Conservation (phyloP, 805 yeast species). For the Hemisphaericaspora nanyangensis region DNA sequence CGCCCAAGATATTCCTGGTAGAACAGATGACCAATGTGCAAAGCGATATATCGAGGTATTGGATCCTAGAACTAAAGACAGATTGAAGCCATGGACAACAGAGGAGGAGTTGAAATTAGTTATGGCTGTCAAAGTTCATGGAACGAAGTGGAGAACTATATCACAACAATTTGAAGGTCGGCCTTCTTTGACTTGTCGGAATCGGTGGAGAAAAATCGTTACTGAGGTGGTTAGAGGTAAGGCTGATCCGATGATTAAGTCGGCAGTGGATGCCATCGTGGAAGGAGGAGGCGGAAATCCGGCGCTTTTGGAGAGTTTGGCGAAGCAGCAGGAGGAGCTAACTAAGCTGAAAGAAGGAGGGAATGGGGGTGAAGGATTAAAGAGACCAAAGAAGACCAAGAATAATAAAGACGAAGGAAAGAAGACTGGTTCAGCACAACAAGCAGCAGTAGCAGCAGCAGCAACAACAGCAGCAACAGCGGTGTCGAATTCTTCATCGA, state of each 20-base stretch:
- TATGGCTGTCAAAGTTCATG: constrained; percentile 62
- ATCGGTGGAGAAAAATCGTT: constrained; percentile 86
- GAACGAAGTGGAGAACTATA: constrained; percentile 87
- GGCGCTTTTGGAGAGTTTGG: constrained; percentile 4
- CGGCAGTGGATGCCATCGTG: constrained; percentile 56
- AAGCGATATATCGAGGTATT: constrained; percentile 85
- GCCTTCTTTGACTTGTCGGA: constrained; percentile 86
- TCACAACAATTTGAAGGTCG: constrained; percentile 69
- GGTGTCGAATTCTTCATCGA: no score
- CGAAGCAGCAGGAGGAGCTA: constrained; percentile 9
- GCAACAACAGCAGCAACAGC: not conserved
- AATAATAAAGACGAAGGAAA: not conserved
- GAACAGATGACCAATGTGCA: constrained; percentile 95
- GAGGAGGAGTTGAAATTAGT: constrained; percentile 74
- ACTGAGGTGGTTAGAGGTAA: constrained; percentile 69
- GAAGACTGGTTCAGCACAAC: not conserved
- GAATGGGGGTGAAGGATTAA: not conserved
- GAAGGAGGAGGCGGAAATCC: constrained; percentile 16
- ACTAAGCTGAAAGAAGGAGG: not conserved
- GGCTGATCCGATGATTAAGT: constrained; percentile 51
- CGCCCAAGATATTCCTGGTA: constrained; percentile 67
- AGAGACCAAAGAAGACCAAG: not conserved
- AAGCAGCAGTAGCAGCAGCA: not conserved
- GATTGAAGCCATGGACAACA: constrained; percentile 74
- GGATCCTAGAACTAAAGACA: constrained; percentile 73